Evolutionary conservation across 208 protist species (phyloP), one percentile per base, ranked within the genome.

Genomic region (Trichomonas vaginalis): DNA sequence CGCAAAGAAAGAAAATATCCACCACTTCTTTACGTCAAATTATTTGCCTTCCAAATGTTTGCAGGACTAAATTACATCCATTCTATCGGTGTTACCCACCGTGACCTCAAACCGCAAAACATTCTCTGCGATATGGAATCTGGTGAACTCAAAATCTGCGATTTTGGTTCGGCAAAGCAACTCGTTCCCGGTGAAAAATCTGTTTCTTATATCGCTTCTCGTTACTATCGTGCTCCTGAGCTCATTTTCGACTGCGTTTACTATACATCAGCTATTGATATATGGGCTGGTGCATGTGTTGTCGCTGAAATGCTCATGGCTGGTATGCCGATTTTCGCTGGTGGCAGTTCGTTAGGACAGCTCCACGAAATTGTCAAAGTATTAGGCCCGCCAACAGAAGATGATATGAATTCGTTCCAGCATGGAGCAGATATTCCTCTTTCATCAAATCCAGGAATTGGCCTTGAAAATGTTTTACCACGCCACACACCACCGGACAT

Each of bases 31-130:
- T 95, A 80, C 23, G 45, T 96, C 21, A 96, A 98, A 97, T 96
- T 99, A 9, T 98, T 98, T 96, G 97, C 97, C 23, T 99, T 99
- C 96, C 99, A 99, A 97, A 96, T 99, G 0, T 98, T 97, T 47
- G 97, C 99, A 10, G 98, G 98, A 8, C 97, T 99, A n/a, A 97
- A 97, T 6, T 99, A 99, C 97, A 98, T 99, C 47, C 99, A 99
- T 97, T 96, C 96, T 37, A 90, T 97, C 0, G 97, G 97, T 95
- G 98, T 99, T 86, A 98, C 98, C 96, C 98, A 99, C 95, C 92
- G 98, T 35, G 98, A 99, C 96, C 98, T 99, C 96, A 99, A 99
- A 96, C 98, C 98, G 23, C 98, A 99, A 96, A 99, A 99, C 96
- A 95, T 99, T 45, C 96, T 98, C 17, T 95, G 99, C 32, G 97